These are phyloP conservation scores for Westerdykella ornata DNA, from an alignment of 2,329 filamentous ascomycete genomes.

Conservation along the genomic window DNA sequence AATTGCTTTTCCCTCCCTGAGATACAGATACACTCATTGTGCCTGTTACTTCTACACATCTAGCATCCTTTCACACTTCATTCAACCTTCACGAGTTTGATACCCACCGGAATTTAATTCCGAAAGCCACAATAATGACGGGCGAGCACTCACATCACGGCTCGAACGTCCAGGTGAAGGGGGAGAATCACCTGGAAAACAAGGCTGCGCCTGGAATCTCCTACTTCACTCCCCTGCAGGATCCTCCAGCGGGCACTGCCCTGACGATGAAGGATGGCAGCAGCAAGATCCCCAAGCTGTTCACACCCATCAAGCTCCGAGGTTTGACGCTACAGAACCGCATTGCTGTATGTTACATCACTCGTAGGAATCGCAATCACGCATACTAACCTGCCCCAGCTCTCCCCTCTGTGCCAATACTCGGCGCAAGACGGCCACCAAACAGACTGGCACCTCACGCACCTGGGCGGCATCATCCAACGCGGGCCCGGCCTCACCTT, in stretches of 20 bases:
- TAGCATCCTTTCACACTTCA: neutral
- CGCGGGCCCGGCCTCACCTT: conserved; percentile 68
- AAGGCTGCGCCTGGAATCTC: conserved; percentile 39
- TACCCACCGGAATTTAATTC: no score
- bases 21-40: neutral
- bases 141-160: conserved; percentile 20
- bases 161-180: conserved; percentile 23
- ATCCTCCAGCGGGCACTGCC: conserved; percentile 44
- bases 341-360: conserved; percentile 44
- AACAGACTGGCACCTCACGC: conserved; percentile 75
- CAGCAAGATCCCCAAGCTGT: conserved; percentile 52
- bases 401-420: conserved; percentile 62
- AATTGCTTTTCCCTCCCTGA: neutral
- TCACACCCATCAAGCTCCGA: conserved; percentile 52
- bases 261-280: conserved; percentile 44
- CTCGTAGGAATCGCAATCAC: neutral
- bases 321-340: conserved; percentile 61
- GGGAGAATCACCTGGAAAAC: conserved; percentile 37
- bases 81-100: no score
- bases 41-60: neutral
- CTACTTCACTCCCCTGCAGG: conserved; percentile 46
- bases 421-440: conserved; percentile 62
- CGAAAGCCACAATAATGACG: neutral
- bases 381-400: conserved; percentile 19
- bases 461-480: conserved; percentile 70